Conservation (phyloP, 805 yeast genomes). For the Lachancea thermotolerans region DNA sequence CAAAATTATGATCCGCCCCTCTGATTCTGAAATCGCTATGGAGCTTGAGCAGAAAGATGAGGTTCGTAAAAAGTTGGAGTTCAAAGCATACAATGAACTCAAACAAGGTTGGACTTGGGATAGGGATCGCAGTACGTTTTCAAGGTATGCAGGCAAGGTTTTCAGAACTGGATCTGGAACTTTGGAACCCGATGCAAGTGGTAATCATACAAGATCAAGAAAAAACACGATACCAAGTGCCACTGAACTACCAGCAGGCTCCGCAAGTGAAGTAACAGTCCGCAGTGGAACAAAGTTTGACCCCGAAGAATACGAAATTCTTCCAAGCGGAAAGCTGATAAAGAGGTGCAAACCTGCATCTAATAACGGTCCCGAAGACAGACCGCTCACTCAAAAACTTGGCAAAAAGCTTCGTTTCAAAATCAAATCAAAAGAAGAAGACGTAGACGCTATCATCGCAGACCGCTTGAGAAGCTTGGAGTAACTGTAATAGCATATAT, state of each 20-base stretch:
- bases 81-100: slow-evolving; percentile 64
- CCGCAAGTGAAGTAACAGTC: slow-evolving; percentile 31
- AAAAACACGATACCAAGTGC: slow-evolving; percentile 23
- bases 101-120: slow-evolving; percentile 73
- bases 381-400: slow-evolving; percentile 9
- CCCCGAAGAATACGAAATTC: slow-evolving; percentile 42
- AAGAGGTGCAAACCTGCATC: slow-evolving; percentile 31
- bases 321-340: slow-evolving; percentile 70
- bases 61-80: slow-evolving; percentile 64
- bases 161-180: not conserved
- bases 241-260: slow-evolving; percentile 47
- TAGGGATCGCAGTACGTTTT: slow-evolving; percentile 36
- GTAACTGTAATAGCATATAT: slow-evolving; percentile 6
- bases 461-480: slow-evolving; percentile 38
- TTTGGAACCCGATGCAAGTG: slow-evolving; percentile 5
- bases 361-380: slow-evolving; percentile 12
- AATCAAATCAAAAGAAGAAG: slow-evolving; percentile 29
- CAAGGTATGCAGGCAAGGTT: slow-evolving; percentile 24
- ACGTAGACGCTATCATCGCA: slow-evolving; percentile 50
- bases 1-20: slow-evolving; percentile 51
- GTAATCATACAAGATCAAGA: slow-evolving; percentile 11
- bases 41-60: slow-evolving; percentile 63
- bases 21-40: slow-evolving; percentile 75
- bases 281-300: slow-evolving; percentile 13
- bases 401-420: slow-evolving; percentile 36